These are phyloP conservation scores for Curvularia sp. DNA, from an alignment of 2,329 filamentous ascomycete species.

Conservation along the genomic window DNA sequence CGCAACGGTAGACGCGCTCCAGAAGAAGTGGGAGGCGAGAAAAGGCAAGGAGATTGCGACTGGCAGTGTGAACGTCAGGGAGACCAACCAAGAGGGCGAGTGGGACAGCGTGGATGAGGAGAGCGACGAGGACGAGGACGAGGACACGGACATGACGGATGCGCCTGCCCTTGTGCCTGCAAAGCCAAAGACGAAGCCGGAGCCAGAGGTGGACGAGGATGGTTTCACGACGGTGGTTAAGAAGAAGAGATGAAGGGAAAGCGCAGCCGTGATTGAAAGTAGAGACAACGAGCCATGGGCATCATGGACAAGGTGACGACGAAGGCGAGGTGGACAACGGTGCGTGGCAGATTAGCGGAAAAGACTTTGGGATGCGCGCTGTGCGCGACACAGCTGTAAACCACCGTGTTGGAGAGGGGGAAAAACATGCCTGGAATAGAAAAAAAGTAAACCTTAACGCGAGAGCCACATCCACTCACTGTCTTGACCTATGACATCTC, in stretches of 20 bases:
- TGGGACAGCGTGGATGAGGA: constrained; percentile 60
- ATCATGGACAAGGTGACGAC: background rate
- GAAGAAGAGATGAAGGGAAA: constrained; percentile 45
- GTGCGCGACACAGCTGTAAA: background rate
- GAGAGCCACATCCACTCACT: background rate
- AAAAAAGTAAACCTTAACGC: background rate
- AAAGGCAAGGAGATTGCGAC: constrained; percentile 65
- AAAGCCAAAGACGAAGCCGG: constrained; percentile 44
- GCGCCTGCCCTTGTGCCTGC: constrained; percentile 46
- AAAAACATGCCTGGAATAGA: background rate
- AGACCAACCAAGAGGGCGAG: constrained; percentile 61
- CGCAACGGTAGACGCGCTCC: constrained; percentile 69
- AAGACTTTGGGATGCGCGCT: background rate
- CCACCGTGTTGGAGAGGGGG: background rate
- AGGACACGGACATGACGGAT: constrained; percentile 49
- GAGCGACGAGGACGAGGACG: constrained; percentile 56
- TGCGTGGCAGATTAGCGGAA: background rate
- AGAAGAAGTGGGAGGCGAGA: constrained; percentile 67
- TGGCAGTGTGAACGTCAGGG: constrained; percentile 57
- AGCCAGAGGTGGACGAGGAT: constrained; percentile 53
- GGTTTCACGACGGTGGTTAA: constrained; percentile 55
- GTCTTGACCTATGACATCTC: background rate
- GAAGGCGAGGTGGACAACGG: background rate
- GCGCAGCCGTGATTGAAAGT: background rate
- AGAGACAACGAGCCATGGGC: background rate